Percentiles rank a stretch among this genome's conserved stretches.
These are phyloP conservation scores for Chamaecrista fasciculata DNA, from an alignment of 306 rosid species.

Conservation along the genomic window DNA sequence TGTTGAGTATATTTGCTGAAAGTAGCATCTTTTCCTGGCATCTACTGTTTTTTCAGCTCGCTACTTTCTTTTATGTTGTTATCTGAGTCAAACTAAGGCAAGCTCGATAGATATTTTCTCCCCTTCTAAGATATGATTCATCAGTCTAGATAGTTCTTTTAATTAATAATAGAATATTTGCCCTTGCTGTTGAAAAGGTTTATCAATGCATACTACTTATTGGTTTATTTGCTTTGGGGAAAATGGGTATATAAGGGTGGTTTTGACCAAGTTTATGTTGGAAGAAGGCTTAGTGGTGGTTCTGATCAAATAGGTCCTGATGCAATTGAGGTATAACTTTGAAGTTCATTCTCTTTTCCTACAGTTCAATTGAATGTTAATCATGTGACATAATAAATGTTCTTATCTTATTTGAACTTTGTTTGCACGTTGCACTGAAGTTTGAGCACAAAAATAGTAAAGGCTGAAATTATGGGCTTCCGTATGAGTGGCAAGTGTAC, in stretches of 20 bases:
- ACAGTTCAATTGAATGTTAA: constrained; percentile 10
- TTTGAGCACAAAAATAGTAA: constrained; percentile 92
- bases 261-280: constrained; percentile 94
- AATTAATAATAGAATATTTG: background rate
- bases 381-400: background rate
- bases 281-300: constrained; percentile 81
- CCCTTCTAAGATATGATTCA: background rate
- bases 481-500: constrained; percentile 95
- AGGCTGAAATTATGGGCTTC: constrained; percentile 95
- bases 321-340: constrained; percentile 64
- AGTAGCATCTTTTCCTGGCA: constrained; percentile 35
- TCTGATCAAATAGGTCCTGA: constrained; percentile 82
- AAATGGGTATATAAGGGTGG: constrained; percentile 98
- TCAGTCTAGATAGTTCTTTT: background rate
- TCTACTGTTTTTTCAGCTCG: constrained; percentile 37
- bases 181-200: constrained; percentile 13
- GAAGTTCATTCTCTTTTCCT: constrained; percentile 29
- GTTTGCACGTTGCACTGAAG: constrained; percentile 82
- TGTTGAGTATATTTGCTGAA: constrained; percentile 38
- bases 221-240: constrained; percentile 33
- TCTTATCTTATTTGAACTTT: constrained; percentile 23
- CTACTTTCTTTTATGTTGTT: constrained; percentile 34
- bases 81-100: constrained; percentile 28
- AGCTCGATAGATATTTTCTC: constrained; percentile 10
- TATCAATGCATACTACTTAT: constrained; percentile 16